Percentiles rank a stretch among this genome's conserved stretches.
phyloP scores from a whole-genome alignment of 805 yeast species.

The Brettanomyces sp. region DNA sequence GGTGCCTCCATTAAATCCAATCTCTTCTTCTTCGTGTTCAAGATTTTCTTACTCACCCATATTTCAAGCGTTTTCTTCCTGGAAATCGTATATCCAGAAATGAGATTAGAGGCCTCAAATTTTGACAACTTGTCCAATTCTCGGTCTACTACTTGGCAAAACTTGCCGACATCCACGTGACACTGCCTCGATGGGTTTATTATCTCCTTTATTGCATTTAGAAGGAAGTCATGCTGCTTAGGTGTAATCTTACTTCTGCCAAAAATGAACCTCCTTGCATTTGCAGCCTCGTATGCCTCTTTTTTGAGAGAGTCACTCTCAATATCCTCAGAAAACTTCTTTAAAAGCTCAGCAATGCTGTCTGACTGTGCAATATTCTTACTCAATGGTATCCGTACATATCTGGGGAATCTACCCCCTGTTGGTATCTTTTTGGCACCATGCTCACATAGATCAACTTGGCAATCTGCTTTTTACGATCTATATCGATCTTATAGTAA shows the following conservation, averaged over 20 bases:
- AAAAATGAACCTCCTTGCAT: neutral
- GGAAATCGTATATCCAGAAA: conserved; percentile 23
- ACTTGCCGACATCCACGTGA: conserved; percentile 13
- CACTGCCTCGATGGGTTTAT: conserved; percentile 12
- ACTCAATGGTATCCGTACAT: neutral
- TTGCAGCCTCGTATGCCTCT: conserved; percentile 1
- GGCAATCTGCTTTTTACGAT: conserved; percentile 3
- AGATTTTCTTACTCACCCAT: conserved; percentile 16
- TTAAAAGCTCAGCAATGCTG: conserved; percentile 1
- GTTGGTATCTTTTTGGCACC: conserved; percentile 1
- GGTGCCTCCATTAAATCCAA: conserved; percentile 5
- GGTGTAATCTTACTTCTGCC: conserved; percentile 9
- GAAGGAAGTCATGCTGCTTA: conserved; percentile 16
- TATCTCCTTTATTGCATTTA: conserved; percentile 7
- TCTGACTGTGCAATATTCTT: neutral
- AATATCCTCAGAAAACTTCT: neutral
- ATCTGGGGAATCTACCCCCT: neutral
- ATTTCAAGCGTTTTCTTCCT: conserved; percentile 18
- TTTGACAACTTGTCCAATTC: conserved; percentile 13
- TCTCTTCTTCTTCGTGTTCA: conserved; percentile 16
- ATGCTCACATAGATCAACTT: conserved; percentile 8
- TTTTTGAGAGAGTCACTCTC: neutral
- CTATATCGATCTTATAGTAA: conserved; percentile 14
- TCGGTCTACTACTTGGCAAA: conserved; percentile 8
- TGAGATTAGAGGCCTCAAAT: conserved; percentile 20